Conservation (phyloP, 2,329 filamentous ascomycete genomes). For the Penicillium aurantiogriseum region DNA sequence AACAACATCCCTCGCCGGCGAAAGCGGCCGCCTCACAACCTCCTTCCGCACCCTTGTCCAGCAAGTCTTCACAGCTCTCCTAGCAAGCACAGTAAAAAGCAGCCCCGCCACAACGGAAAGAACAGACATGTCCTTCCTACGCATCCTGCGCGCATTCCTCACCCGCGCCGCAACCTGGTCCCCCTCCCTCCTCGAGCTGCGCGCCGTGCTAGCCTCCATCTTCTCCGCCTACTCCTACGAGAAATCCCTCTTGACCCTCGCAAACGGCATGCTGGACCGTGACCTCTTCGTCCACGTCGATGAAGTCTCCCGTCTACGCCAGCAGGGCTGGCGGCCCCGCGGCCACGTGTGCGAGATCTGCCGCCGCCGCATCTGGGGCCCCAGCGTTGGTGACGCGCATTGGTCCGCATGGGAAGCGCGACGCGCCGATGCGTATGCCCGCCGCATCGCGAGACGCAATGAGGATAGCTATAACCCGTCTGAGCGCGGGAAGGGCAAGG, state of each 20-base stretch:
- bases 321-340: slow-evolving; percentile 83
- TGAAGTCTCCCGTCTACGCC: slow-evolving; percentile 69
- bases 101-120: slow-evolving; percentile 33
- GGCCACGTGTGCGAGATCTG: slow-evolving; percentile 88
- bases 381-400: slow-evolving; percentile 71
- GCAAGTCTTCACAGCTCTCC: slow-evolving; percentile 81
- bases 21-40: slow-evolving; percentile 53
- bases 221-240: slow-evolving; percentile 97
- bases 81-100: slow-evolving; percentile 67
- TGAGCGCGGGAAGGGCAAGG: slow-evolving; percentile 42
- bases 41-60: slow-evolving; percentile 79
- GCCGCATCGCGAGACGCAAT: slow-evolving; percentile 29
- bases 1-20: slow-evolving; percentile 17
- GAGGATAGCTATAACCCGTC: slow-evolving; percentile 31
- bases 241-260: slow-evolving; percentile 79
- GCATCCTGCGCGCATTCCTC: slow-evolving; percentile 84
- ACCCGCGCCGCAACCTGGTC: slow-evolving; percentile 76
- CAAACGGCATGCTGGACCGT: slow-evolving; percentile 81
- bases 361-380: slow-evolving; percentile 79
- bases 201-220: slow-evolving; percentile 79
- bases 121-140: slow-evolving; percentile 74
- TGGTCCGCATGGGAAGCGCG: slow-evolving; percentile 79
- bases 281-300: slow-evolving; percentile 83
- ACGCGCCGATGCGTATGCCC: slow-evolving; percentile 36
- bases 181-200: slow-evolving; percentile 81